Conservation (phyloP, 768 basidiomycete species). For the Mycena chlorophos region DNA sequence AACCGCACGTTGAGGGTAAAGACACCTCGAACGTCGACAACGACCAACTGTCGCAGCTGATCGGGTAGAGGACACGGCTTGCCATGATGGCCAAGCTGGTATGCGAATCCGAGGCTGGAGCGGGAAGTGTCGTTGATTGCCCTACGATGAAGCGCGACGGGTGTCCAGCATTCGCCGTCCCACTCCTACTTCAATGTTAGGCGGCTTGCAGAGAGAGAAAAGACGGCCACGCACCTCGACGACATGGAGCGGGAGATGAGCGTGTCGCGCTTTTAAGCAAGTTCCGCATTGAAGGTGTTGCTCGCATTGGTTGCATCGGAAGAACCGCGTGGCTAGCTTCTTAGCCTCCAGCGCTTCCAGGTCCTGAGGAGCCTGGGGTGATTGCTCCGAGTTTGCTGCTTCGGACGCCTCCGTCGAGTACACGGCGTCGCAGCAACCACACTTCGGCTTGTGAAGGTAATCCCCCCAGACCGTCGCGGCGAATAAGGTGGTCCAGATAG, state of each 20-base stretch:
- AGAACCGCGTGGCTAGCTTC: neutral
- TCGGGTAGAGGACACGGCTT: neutral
- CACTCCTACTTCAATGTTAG: neutral
- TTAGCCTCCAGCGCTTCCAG: too few relatives aligned
- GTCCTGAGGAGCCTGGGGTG: too few relatives aligned
- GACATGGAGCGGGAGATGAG: neutral
- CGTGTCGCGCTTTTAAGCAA: neutral
- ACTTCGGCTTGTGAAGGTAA: neutral
- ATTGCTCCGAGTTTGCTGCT: too few relatives aligned
- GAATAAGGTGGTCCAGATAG: neutral
- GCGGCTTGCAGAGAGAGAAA: neutral
- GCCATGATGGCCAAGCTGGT: conserved; percentile 1
- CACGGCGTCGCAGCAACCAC: neutral
- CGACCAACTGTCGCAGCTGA: neutral
- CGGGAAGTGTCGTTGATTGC: neutral
- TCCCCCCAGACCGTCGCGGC: neutral
- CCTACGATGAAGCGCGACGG: neutral
- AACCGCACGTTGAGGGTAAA: neutral
- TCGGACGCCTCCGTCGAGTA: too few relatives aligned
- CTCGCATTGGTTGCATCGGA: conserved; percentile 1
- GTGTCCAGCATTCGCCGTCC: neutral
- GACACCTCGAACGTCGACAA: neutral
- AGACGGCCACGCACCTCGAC: neutral
- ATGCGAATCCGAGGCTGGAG: neutral
- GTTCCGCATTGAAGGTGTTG: neutral